Evolutionary conservation across 768 basidiomycete species (phyloP), one percentile per base, ranked within the genome.

Genomic region (Candolleomyces efflorescens): DNA sequence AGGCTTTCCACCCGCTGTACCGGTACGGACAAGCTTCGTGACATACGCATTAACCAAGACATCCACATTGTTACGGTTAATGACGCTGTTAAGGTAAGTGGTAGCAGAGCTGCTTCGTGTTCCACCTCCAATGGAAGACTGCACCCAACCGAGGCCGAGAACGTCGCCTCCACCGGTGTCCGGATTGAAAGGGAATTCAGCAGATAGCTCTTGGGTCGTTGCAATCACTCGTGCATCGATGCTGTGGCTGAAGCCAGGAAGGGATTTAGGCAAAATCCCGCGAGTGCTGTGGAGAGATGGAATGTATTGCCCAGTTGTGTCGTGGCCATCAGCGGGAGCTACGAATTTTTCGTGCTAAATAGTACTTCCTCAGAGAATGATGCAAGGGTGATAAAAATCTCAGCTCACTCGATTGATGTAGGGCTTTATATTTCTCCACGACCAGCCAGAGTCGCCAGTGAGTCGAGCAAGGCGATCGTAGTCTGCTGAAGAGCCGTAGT

Each of bases 391-490:
- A 18, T 3, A 7, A 4, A 36, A 17, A 32, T 5, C 11, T 32
- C 5, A 15, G 32, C 54, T 53, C 32, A 70, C 73, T 64, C 68
- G 71, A 3, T 41, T 36, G 44, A 70, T 62, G 47, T 72, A 75
- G 44, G 62, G 63, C 27, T 69, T 64, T 23, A 76, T 61, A 7
- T 59, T 64, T 17, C 63, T 56, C 73, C 73, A 74, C 1, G 65
- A 64, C 85, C 85, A 87, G 7, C 74, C 73, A 3, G 70, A 52
- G 27, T 84, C 81, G 3, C 77, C 81, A 7, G 74, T 69, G 17
- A 79, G 66, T 2, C 63, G 44, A 0, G 81, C 82, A 67, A 78
- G 82, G 54, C 81, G 77, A 61, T 86, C 78, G 58, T 77, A 87
- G 60, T 85, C 83, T 18, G 74, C 74, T 3, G 53, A 62, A 7